Conservation (phyloP, 768 basidiomycete species). For the Porphyrellus cyaneotinctus region DNA sequence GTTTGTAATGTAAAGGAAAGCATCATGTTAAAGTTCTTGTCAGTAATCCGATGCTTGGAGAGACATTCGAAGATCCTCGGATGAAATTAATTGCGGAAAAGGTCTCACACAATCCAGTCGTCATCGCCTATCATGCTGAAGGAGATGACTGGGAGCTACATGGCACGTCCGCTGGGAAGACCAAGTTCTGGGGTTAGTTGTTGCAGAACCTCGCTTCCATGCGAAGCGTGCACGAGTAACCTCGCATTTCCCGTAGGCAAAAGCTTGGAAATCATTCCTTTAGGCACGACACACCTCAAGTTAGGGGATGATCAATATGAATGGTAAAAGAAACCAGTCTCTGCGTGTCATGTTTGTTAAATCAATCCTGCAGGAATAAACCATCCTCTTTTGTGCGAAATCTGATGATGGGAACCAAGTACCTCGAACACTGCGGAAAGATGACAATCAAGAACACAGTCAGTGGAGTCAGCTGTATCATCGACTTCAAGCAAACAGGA, state of each 20-base stretch:
- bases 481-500: constrained; percentile 85
- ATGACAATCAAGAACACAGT: constrained; percentile 67
- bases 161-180: constrained; percentile 76
- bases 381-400: constrained; percentile 89
- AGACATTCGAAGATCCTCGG: constrained; percentile 81
- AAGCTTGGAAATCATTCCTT: constrained; percentile 81
- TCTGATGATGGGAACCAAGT: constrained; percentile 87
- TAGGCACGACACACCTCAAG: constrained; percentile 63
- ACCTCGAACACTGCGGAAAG: constrained; percentile 80
- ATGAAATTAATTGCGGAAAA: constrained; percentile 86
- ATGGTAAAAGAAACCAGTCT: constrained; percentile 47
- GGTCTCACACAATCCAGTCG: constrained; percentile 78
- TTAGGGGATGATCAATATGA: constrained; percentile 65
- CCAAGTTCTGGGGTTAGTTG: constrained; percentile 83
- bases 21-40: constrained; percentile 7
- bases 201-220: constrained; percentile 4
- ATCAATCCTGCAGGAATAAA: constrained; percentile 54
- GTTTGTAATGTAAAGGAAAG: constrained; percentile 1
- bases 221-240: constrained; percentile 18
- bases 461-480: constrained; percentile 52
- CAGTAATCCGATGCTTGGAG: constrained; percentile 84
- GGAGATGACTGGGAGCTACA: constrained; percentile 72
- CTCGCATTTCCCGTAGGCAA: constrained; percentile 51
- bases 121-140: constrained; percentile 83
- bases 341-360: not conserved